Base-by-base conservation (phyloP, 805 yeast species). In the Helenozyma rhizophorensis region DNA sequence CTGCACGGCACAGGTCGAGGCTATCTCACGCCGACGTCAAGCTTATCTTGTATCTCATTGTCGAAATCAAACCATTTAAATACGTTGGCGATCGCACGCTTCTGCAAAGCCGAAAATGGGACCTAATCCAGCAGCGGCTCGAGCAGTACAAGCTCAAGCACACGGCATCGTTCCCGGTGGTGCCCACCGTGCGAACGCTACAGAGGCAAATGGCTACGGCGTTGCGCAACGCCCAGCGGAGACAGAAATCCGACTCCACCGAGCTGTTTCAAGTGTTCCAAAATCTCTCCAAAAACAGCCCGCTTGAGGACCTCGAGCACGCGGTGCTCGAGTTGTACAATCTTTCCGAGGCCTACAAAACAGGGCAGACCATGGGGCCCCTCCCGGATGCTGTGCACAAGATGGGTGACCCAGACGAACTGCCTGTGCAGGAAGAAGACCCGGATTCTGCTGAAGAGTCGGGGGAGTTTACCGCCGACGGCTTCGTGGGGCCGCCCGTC, bases 51-150 rank as follows among this genome's bases (percentile, higher is more conserved):
- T 55, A 48, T 28, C 40, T 60, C 21, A 61, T 58, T 11, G 42
- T 51, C 15, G 43, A 48, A 17, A 48, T 58, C 21, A 60, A 59
- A 33, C 67, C 67, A 3, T 61, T 61, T 46, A 60, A 60, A 36
- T 61, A 60, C 35, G 50, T 59, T 14, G 67, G 67, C 7, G 62
- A 61, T 32, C 39, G 65, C 22, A 44, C 51, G 11, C 33, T 55
- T 16, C 47, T 53, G 21, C 67, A 61, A 38, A 58, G 63, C 9
- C 51, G 48, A 34, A 61, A 61, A 37, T 61, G 67, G 67, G 58
- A 56, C 34, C 30, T 53, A 14, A 58, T 61, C 24, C 65, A 60
- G 35, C 39, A 32, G 12, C 43, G 43, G 28, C 58, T 47, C 32
- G 48, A 48, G 14, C 44, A 47, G 12, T 32, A 35, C 18, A 55